phyloP scores from a whole-genome alignment of 208 protist genomes.

The Acanthamoeba triangularis region DNA sequence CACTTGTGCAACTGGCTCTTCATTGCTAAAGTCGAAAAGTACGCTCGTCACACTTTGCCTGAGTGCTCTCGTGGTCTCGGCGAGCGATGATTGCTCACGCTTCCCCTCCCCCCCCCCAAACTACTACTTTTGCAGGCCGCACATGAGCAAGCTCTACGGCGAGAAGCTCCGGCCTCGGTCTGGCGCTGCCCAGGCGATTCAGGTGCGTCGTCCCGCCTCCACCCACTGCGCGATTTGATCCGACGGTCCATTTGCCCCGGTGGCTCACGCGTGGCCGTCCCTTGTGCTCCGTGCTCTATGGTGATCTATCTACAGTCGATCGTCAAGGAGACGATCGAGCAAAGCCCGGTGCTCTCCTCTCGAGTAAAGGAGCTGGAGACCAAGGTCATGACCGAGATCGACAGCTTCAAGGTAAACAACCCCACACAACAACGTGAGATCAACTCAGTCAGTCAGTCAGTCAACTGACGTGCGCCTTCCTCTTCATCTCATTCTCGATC shows the following conservation, averaged over 20 bases:
- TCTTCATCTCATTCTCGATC: neutral
- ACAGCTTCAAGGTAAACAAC: constrained; percentile 38
- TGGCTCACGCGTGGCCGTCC: too few species aligned
- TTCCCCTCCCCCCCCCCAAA: neutral
- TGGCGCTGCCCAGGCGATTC: constrained; percentile 65
- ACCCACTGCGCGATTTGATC: neutral
- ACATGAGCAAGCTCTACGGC: constrained; percentile 86
- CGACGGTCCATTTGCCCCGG: neutral
- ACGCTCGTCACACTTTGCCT: neutral
- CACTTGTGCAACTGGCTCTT: constrained; percentile 93
- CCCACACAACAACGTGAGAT: neutral
- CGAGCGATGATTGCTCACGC: neutral
- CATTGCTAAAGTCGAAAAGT: constrained; percentile 92
- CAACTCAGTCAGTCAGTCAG: too few species aligned
- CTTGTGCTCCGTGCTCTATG: neutral
- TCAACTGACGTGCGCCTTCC: neutral
- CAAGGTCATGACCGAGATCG: constrained; percentile 66
- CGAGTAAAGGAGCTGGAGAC: constrained; percentile 28
- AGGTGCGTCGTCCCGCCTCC: neutral
- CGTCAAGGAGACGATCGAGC: constrained; percentile 67
- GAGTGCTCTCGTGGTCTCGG: too few species aligned
- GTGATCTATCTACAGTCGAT: constrained; percentile 11
- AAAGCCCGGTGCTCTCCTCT: neutral
- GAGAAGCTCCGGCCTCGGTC: constrained; percentile 77
- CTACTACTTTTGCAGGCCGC: constrained; percentile 63